Evolutionary conservation across 2,329 filamentous ascomycete species (phyloP), one percentile per base, ranked within the genome.

Genomic region (Thelonectria blattea): DNA sequence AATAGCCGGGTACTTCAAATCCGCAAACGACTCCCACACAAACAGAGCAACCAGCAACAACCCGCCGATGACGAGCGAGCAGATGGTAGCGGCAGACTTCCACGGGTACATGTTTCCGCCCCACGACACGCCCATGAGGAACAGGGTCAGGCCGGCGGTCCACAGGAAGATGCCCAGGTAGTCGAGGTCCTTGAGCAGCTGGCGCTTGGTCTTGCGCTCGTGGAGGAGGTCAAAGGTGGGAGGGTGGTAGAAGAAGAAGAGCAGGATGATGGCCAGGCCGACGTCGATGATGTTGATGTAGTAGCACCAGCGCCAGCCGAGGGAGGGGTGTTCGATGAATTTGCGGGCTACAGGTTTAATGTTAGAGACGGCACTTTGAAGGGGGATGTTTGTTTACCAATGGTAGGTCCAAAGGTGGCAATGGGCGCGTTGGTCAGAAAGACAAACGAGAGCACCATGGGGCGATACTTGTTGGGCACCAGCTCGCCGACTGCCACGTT

Each of bases 71-170:
- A 78, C 58, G 15, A 81, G 71, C 7, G 75, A 72, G 2, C 71
- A 70, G 49, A 80, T 77, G 12, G 77, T 76, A 2, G 74, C 72
- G 1, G 74, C 74, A 1, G 76, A 77, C n/a, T 71, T 75, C 79
- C 78, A 81, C 2, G 78, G 73, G 62, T 79, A 79, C 43, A 78
- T 72, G 50, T 65, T 69, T 17, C 79, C 79, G 18, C 78, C 79
- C 70, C 78, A 81, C 22, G 78, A 79, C 55, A 83, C 72, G 5
- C 80, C 80, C 62, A 83, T 78, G 9, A 83, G 70, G 56, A 82
- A 76, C 0, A 82, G 70, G 5, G 77, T 77, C 2, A 81, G 75
- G 4, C 80, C 79, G 5, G 74, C 74, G 9, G 76, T 78, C 72
- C 77, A 82, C 41, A 83, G 72, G 64, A 80, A 74, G 39, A 80